Evolutionary conservation across 257 asterid genomes (phyloP), one percentile per base, ranked within the genome.

Genomic region (Ajuga chamaepitys): DNA sequence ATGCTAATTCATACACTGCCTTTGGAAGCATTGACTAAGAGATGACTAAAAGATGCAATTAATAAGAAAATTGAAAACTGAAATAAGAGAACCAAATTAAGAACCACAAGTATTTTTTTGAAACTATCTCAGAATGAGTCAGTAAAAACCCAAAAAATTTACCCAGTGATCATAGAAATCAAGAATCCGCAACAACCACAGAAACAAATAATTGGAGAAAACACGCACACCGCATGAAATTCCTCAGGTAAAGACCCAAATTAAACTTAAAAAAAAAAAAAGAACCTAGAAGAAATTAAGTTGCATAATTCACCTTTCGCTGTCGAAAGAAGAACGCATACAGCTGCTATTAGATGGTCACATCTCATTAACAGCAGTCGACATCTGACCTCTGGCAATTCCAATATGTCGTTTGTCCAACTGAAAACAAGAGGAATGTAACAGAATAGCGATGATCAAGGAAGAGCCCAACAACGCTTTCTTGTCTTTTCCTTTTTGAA

Each of bases 301-400:
- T 45, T 41, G 46, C 10, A 66, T 22, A 12, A 48, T 30, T 69
- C 72, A 88, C 96, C 96, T 69, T 74, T 76, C 79, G 73, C 78
- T 24, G 62, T 59, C 73, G 70, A 35, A 64, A 74, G 73, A 66
- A 70, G 61, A 70, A 60, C 67, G 35, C 67, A 70, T 18, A 30
- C 41, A 70, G 67, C 66, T 34, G 73, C 62, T 73, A 60, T 71
- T 35, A 53, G 78, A 75, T 68, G 69, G 52, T 56, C 82, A 68
- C 71, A 47, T 59, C 72, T 69, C 79, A 73, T 72, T 62, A 76
- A 77, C 74, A 60, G 60, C 79, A 77, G 75, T 77, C 75, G 81
- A 75, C 83, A 75, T 70, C 83, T 71, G 82, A 67, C 80, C 78
- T 66, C 66, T 32, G 42, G 65, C 35, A 70, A 64, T 45, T 14